Base-by-base conservation (phyloP, 805 yeast genomes). In the Blastobotrys terrestris region DNA sequence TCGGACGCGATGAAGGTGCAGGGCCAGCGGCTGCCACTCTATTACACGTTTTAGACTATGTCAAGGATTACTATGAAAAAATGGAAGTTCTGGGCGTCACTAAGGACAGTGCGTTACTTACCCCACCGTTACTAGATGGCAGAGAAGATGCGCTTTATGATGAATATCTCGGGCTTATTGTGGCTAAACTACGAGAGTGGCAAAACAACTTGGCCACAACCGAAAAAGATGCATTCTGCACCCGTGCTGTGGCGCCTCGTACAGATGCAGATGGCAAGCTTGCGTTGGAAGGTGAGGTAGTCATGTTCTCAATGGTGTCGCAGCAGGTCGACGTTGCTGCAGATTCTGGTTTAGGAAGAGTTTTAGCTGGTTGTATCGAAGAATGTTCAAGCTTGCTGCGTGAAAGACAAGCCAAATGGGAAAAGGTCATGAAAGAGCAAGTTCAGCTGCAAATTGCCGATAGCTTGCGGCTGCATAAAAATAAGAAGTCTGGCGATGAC, bases 311-410 rank as follows among this genome's bases (percentile, higher is more conserved):
- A 56, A 85, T 89, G 84, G 80, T 89, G 53, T 83, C 84, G n/a
- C 96, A 89, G 63, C 96, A 90, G 66, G 84, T 88, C 14, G 95
- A 86, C 56, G 91, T 86, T 4, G 94, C 95, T 0, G 87, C 90
- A 0, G 91, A 85, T 31, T 81, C 92, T 2, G 87, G 88, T 2
- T 90, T 87, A 67, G 88, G 90, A 4, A 78, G 83, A 57, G 85
- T 89, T 22, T 72, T 89, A 35, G 82, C 83, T 11, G 94, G 92
- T 20, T 94, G 88, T 11, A 79, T 89, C 14, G 83, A 78, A 50
- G 81, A 84, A 54, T 86, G 90, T 74, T 78, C 85, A 31, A 72
- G 70, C 4, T 72, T 86, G 48, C 73, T 88, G 55, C 71, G 77
- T 48, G 67, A 75, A 50, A 74, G 96, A 56, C 89, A 86, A 57